Evolutionary conservation across 2,329 filamentous ascomycete species (phyloP).

Genomic region (Botrytis sinoallii): DNA sequence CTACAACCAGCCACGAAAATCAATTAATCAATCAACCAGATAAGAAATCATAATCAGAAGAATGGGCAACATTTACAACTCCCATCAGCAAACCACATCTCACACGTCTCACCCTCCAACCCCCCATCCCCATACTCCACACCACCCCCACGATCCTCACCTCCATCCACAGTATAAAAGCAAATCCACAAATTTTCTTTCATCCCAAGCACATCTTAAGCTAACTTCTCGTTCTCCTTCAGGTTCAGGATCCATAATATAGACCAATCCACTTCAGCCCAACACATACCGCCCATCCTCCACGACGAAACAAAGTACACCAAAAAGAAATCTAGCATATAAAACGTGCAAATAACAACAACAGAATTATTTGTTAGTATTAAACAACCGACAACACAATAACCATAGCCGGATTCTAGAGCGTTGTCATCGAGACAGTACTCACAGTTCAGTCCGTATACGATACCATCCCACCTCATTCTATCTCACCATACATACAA

Average conservation of each 20-base stretch:
- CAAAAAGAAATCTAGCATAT: neutral
- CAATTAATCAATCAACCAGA: neutral
- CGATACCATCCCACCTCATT: neutral
- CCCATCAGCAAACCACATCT: neutral
- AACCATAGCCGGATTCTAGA: neutral
- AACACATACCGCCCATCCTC: neutral
- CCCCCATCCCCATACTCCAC: neutral
- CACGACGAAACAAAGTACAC: neutral
- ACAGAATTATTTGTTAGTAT: neutral
- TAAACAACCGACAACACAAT: neutral
- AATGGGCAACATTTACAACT: neutral
- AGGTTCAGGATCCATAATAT: neutral
- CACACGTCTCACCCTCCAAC: neutral
- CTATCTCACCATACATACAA: neutral
- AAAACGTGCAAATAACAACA: neutral
- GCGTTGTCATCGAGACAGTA: neutral
- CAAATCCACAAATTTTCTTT: neutral
- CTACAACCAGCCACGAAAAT: neutral
- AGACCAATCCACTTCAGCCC: neutral
- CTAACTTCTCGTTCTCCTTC: neutral
- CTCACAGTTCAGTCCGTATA: neutral
- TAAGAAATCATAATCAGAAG: fast-evolving
- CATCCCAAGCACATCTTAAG: neutral
- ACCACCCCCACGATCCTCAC: neutral
- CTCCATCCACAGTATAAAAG: neutral